Percentiles rank a stretch among this genome's conserved stretches.
Evolutionary conservation across 2,329 filamentous ascomycete species (phyloP).

Genomic region (Nannizzia gypsea): DNA sequence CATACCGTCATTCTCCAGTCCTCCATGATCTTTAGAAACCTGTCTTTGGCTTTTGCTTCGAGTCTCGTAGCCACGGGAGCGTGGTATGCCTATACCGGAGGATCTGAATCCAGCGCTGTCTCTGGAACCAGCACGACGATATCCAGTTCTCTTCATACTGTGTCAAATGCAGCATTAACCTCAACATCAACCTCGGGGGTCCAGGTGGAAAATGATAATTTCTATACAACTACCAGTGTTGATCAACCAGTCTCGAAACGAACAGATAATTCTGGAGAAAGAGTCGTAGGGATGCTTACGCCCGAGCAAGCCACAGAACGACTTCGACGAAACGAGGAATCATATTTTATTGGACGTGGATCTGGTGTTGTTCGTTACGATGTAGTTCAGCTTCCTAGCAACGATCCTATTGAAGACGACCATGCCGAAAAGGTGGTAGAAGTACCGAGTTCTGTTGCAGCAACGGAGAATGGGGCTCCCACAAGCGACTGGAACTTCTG

Average conservation of each 20-base stretch:
- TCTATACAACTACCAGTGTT: constrained; percentile 75
- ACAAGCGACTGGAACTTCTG: constrained; percentile 98
- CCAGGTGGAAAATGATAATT: constrained; percentile 77
- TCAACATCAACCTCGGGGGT: constrained; percentile 51
- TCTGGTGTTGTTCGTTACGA: constrained; percentile 91
- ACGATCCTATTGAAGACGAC: constrained; percentile 96
- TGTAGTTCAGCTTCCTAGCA: constrained; percentile 85
- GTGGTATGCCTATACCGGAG: constrained; percentile 38
- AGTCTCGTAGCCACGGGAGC: constrained; percentile 38
- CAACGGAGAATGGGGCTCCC: constrained; percentile 42
- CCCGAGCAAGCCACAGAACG: constrained; percentile 88
- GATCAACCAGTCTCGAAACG: constrained; percentile 81
- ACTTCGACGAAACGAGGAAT: constrained; percentile 79
- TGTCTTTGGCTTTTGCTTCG: constrained; percentile 38
- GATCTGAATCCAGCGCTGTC: constrained; percentile 4
- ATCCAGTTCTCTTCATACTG: constrained; percentile 12
- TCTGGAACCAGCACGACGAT: constrained; percentile 11
- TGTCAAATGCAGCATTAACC: constrained; percentile 21
- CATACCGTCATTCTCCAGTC: constrained; percentile 30
- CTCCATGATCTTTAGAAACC: constrained; percentile 40
- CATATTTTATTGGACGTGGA: constrained; percentile 78
- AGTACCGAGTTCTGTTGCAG: constrained; percentile 52
- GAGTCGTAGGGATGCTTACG: constrained; percentile 90
- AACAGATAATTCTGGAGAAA: constrained; percentile 70
- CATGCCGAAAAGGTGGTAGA: constrained; percentile 97